Base-by-base conservation (phyloP, 2,329 filamentous ascomycete genomes). In the Neophaeococcomyces mojaviensis region DNA sequence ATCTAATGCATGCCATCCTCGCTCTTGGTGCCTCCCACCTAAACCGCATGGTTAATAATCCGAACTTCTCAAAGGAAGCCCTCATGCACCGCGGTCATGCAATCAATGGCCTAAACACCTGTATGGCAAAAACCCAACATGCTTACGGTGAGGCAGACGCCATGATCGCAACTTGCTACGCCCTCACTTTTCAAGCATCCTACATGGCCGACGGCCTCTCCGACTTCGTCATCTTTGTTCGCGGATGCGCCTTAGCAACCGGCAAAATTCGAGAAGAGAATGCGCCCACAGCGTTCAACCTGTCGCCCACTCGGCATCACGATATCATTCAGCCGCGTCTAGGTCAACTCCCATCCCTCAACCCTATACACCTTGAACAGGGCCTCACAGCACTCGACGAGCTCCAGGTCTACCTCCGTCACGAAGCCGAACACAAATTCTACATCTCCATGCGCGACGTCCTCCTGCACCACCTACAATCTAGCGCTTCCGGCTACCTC, bases 1-100 rank as follows among this genome's bases (percentile, higher is more conserved):
- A 79, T 49, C 69, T 84, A 8, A 84, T 86, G 76, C 82, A 86
- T 59, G 79, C 81, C 3, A 80, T 86, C 41, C 71, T 84, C 0
- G 81, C 80, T 10, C 72, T 84, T 49, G 72, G 82, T 1, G 83
- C 82, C 26, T 84, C 81, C 0, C 78, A 85, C 52, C 70, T 60
- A 16, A 51, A 54, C 22, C 49, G 60, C 15, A 47, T 86, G 3
- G 64, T 65, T 3, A 61, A 67, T 1, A 77, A 76, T 48, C 60
- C 70, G 1, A 70, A 69, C 49, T 71, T 84, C 15, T 62, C 73
- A 12, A 67, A 73, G 12, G 71, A 75, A 24, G 81, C 81, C 34
- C 77, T 85, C 65, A 68, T 68, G 30, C 82, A 86, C 60, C 78
- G 82, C 16, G 66, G 83, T 43, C 77, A 82, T 48, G 81, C 82